Percentiles rank a stretch among this genome's conserved stretches.
Conservation (phyloP, 139 green algal genomes). For the Auxenochlorella protothecoides region DNA sequence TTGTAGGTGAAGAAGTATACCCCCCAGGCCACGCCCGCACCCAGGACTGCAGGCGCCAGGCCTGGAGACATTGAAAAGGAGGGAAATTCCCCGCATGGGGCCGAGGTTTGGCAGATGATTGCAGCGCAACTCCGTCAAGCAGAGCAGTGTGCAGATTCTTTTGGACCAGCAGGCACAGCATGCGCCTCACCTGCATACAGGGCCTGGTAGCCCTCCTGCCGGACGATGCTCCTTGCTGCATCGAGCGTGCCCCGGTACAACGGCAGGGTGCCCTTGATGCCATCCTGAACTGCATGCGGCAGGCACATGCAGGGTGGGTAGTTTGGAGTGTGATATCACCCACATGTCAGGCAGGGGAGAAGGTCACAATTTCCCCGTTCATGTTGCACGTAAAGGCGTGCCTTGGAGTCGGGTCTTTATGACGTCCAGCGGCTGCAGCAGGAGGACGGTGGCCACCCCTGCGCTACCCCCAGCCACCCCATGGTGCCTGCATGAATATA, state of each 20-base stretch:
- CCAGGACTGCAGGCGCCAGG: slow-evolving; percentile 58
- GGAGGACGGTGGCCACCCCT: slow-evolving; percentile 49
- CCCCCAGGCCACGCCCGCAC: slow-evolving; percentile 68
- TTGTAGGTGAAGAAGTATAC: slow-evolving; percentile 79
- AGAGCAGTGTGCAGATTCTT: no score
- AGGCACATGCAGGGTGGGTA: no score
- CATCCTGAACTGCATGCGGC: slow-evolving; percentile 60
- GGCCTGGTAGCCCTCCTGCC: slow-evolving; percentile 50
- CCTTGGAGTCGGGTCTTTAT: slow-evolving; percentile 81
- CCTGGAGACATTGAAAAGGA: slow-evolving; percentile 21
- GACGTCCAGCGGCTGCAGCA: slow-evolving; percentile 80
- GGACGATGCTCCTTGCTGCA: slow-evolving; percentile 46
- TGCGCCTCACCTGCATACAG: slow-evolving; percentile 43
- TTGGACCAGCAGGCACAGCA: background rate
- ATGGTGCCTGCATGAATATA: slow-evolving; percentile 43
- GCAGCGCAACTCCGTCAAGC: no score
- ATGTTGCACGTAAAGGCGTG: background rate
- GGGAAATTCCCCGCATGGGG: background rate
- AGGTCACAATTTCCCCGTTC: no score
- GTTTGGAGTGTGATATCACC: no score
- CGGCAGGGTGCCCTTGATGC: slow-evolving; percentile 24
- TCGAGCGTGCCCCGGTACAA: slow-evolving; percentile 56
- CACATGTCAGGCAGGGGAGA: no score
- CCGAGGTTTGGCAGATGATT: no score
- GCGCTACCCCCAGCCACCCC: slow-evolving; percentile 58